Conservation (phyloP, 2,329 filamentous ascomycete genomes). For the Septoria petroselini region DNA sequence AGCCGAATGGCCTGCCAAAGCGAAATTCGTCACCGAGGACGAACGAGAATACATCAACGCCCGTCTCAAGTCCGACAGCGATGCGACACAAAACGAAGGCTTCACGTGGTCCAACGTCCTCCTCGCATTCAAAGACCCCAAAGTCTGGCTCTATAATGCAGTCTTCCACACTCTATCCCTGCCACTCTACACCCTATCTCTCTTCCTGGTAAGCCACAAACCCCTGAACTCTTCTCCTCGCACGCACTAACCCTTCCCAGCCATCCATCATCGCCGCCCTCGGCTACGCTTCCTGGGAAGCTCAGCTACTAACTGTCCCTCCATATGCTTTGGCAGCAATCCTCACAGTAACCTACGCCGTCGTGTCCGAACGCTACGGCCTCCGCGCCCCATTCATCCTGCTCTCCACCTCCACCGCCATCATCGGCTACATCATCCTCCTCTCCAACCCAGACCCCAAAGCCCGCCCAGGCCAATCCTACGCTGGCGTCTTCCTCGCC, state of each 20-base stretch:
- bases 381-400: slow-evolving; percentile 64
- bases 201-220: slow-evolving; percentile 46
- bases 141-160: slow-evolving; percentile 69
- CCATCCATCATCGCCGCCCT: slow-evolving; percentile 66
- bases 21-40: slow-evolving; percentile 54
- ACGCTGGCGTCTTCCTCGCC: slow-evolving; percentile 43
- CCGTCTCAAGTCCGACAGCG: slow-evolving; percentile 64
- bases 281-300: slow-evolving; percentile 33
- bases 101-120: slow-evolving; percentile 67
- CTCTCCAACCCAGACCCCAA: slow-evolving; percentile 38
- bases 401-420: slow-evolving; percentile 42
- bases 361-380: slow-evolving; percentile 57
- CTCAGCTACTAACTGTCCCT: slow-evolving; percentile 41
- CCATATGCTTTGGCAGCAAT: slow-evolving; percentile 47
- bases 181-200: slow-evolving; percentile 47
- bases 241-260: slow-evolving; percentile 30
- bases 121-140: slow-evolving; percentile 63
- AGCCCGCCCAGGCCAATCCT: slow-evolving; percentile 43
- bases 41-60: slow-evolving; percentile 60
- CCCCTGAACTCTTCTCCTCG: slow-evolving; percentile 20
- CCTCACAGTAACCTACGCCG: slow-evolving; percentile 57
- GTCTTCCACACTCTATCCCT: slow-evolving; percentile 71
- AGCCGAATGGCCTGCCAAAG: slow-evolving; percentile 53
- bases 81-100: slow-evolving; percentile 64
- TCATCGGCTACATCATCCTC: slow-evolving; percentile 43